Evolutionary conservation across 2,329 filamentous ascomycete species (phyloP), one percentile per base, ranked within the genome.

Genomic region (Boeremia exigua): DNA sequence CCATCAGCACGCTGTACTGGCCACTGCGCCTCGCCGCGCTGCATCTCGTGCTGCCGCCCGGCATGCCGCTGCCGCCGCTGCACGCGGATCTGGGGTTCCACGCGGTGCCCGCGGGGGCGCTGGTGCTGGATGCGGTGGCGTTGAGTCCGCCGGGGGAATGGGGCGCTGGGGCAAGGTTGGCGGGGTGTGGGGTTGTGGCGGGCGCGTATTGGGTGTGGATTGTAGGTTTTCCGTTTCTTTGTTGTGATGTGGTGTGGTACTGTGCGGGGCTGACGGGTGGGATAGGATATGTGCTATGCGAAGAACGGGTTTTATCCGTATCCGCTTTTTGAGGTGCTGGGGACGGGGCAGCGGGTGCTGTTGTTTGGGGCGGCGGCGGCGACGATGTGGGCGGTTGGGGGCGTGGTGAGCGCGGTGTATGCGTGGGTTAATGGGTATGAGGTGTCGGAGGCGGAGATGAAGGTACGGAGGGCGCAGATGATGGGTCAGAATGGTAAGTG

Each of bases 251-350:
- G 14, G 11, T 6, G 3, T 3, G 8, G 19, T 6, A 10, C 27
- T 10, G 38, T 2, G 38, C 8, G 8, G 1, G 1, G 25, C 7
- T 29, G 25, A 27, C 19, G 8, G 28, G 15, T 19, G 17, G 32
- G 6, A 37, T 56, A 57, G 54, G 88, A 92, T 74, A 80, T 85
- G 23, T 92, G 89, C 77, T 90, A 84, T 65, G 80, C 80, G 39
- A 79, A 83, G 56, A 92, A 92, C 65, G 85, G 87, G 49, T 87
- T 82, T 64, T 96, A 96, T 65, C 92, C 92, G 0, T 96, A 97
- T 74, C 92, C 93, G 1, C 82, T 96, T 25, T 94, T 97, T 61
- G 87, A 81, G 8, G 72, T 90, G 39, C 78, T 96, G 37, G 82
- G 80, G 45, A 89, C 86, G 0, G 71, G 78, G 44, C 87, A 92